Evolutionary conservation across 768 basidiomycete species (phyloP), one percentile per base, ranked within the genome.

Genomic region (Tylopilus sp.): DNA sequence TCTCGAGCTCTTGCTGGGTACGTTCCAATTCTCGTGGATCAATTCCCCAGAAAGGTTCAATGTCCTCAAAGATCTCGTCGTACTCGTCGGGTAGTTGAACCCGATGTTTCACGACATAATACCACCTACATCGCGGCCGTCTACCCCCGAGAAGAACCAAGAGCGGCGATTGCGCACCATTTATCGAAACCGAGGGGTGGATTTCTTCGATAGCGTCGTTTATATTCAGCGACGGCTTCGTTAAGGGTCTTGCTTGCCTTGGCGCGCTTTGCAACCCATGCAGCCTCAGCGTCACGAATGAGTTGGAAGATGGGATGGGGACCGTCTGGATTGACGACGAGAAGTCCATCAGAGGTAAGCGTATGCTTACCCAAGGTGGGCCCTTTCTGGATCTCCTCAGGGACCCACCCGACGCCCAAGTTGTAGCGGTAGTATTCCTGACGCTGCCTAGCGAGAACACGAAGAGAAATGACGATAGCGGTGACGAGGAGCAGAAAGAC

Each of bases 41-140:
- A 43, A 78, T 58, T 0, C 69, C 76, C 65, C 67, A 73, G 56
- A 67, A 75, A 0, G 72, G 69, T 25, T 70, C 66, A 11, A 77
- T 54, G 45, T 76, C 69, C 6, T 63, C 56, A 46, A 67, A 58
- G 44, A 78, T 78, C 52, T 76, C 74, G 60, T 78, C 77, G 45
- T 79, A 78, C 48, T 78, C 77, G 55, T 78, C 78, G 13, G 71
- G 73, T 1, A 78, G 65, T 37, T 68, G 71, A 2, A 78, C 67
- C 25, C 70, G 56, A 54, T 79, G 57, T 43, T 56, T 56, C 21
- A 66, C 63, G 6, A 73, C 72, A 52, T 75, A 79, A n/a, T 67
- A 56, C 77, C 76, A 78, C 76, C 75, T 70, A 16, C n/a, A 13
- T 28, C 26, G 19, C 9, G 21, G 24, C 14, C 14, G 14, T 16